These are phyloP conservation scores for Tothia fuscella DNA, from an alignment of 2,329 filamentous ascomycete species.

Conservation along the genomic window DNA sequence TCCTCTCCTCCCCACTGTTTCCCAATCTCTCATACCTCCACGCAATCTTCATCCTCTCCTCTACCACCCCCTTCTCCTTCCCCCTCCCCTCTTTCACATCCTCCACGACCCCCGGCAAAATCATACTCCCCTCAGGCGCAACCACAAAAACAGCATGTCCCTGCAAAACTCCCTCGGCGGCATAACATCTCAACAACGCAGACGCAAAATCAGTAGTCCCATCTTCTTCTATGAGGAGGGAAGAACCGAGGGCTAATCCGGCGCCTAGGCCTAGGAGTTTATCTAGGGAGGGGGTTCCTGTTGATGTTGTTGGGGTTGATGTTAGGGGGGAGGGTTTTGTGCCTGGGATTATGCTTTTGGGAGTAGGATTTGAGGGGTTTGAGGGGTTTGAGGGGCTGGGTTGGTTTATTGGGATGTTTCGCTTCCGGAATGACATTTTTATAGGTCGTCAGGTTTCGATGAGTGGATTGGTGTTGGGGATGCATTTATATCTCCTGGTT, in stretches of 20 bases:
- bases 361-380: conserved; percentile 15
- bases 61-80: conserved; percentile 25
- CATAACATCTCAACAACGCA: conserved; percentile 74
- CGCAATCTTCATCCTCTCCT: conserved; percentile 93
- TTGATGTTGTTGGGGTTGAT: conserved; percentile 79
- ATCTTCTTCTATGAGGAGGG: conserved; percentile 70
- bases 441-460: neutral
- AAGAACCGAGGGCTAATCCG: conserved; percentile 71
- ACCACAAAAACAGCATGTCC: conserved; percentile 81
- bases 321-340: conserved; percentile 80
- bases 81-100: conserved; percentile 25
- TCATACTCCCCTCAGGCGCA: conserved; percentile 62
- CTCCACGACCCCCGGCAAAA: conserved; percentile 60
- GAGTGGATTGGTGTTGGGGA: no score
- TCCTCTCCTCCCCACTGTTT: conserved; percentile 43
- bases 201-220: conserved; percentile 92
- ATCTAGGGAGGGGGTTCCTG: conserved; percentile 78
- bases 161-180: conserved; percentile 84
- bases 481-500: no score
- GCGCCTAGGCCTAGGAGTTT: conserved; percentile 74
- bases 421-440: conserved; percentile 48
- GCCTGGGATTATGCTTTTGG: conserved; percentile 30
- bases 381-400: conserved; percentile 14
- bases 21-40: conserved; percentile 89
- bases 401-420: conserved; percentile 46